Evolutionary conservation across 106 monocot genomes (phyloP), one percentile per base, ranked within the genome.

Genomic region (Phalaenopsis equestris): DNA sequence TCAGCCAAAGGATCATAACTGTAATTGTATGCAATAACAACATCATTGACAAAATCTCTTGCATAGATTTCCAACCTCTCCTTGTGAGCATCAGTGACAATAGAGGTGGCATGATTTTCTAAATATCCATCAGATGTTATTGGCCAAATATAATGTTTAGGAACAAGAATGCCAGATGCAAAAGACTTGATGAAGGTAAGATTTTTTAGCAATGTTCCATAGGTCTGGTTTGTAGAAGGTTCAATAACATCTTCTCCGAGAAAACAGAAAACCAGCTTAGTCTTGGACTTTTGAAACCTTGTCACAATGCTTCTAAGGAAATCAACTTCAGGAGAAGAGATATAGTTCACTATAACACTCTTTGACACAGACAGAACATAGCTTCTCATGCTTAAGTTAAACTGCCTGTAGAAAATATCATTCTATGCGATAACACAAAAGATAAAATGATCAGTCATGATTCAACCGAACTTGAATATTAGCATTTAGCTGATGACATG

Each of bases 121-220:
- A 96, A 74, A 75, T 96, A 96, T 39, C 78, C 75, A 79, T 90
- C 86, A 73, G 80, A 19, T 64, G 87, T 87, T 16, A 88, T 79
- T 11, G 90, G 91, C 96, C 93, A 96, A 64, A 96, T 94, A 75
- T 96, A 96, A 38, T 81, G 41, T 70, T 94, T 96, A 19, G 96
- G 96, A 67, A 96, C 80, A 72, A 96, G 84, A 78, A 96, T 92
- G 79, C 96, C 96, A 21, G 93, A 83, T 6, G 96, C 93, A 80
- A 96, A 90, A 37, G 93, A 83, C 86, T 90, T 92, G 78, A 96
- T 83, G 67, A 87, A 89, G 52, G 93, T 94, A 76, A 96, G 87
- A 67, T 96, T 96, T 41, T 85, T 90, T 77, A 83, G 67, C 56
- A 97, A 79, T 38, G 89, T 82, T 19, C 78, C 78, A 82, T 97